A percentile compares a stretch with the other conserved stretches of the same genome.
phyloP scores from a whole-genome alignment of 176 grass and related monocot species.

The Stipa capillata region DNA sequence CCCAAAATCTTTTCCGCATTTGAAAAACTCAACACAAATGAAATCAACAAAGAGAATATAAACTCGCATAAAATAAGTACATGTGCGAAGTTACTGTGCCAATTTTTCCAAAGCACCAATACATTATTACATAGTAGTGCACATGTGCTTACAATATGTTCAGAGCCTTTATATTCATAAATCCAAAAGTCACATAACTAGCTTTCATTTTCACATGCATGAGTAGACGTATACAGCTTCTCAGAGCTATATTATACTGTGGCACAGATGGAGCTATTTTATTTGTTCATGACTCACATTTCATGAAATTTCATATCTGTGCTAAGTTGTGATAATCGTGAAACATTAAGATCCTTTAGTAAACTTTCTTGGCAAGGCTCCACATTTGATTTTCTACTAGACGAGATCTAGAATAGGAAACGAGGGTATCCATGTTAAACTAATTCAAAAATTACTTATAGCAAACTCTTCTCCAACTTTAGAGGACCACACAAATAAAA shows the following conservation, averaged over 20 bases:
- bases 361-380: neutral
- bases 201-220: neutral
- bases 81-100: too few species aligned
- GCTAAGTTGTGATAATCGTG: neutral
- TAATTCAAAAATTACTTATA: neutral
- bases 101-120: neutral
- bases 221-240: neutral
- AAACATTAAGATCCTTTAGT: neutral
- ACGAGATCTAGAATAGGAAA: neutral
- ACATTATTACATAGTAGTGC: neutral
- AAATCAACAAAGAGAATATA: slow-evolving; percentile 4
- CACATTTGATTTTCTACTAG: neutral
- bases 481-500: neutral
- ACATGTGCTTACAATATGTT: neutral
- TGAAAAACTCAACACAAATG: neutral
- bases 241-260: neutral
- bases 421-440: neutral
- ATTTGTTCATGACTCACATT: neutral
- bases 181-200: neutral
- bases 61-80: slow-evolving; percentile 7
- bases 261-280: neutral
- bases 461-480: neutral
- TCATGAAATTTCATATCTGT: neutral
- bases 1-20: neutral
- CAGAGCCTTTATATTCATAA: neutral